Base-by-base conservation (phyloP, 1,284 basidiomycete genomes). In the Moesziomyces parantarcticus region DNA sequence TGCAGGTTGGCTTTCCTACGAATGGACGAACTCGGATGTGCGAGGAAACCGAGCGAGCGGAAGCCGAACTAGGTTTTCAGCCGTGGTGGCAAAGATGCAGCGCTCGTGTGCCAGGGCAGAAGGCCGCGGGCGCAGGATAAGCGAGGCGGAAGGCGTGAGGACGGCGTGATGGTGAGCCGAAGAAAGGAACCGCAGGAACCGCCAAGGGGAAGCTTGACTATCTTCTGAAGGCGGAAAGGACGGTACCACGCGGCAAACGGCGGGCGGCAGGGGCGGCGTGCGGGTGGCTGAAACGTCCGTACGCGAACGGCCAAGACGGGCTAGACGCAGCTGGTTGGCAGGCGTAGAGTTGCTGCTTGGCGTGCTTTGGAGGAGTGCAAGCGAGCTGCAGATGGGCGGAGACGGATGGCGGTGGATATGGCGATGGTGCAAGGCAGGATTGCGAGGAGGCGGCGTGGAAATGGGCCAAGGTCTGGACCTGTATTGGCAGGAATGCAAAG, bases 91-190 rank as follows among this genome's bases (percentile, higher is more conserved):
- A 10, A 13, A 7, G 25, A 49, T 25, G 36, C 20, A 32, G 23
- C 2, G 36, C 42, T 47, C 40, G 58, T 40, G 48, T 51, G 57
- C 53, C 58, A 66, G 56, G 52, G 44, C 50, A 55, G 48, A 55
- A 66, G 9, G 23, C 18, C 1, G 25, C 11, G 32, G 20, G 32
- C 36, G 53, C 50, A 18, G 36, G 46, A 48, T 32, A 32, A 32
- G 29, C 29, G 29, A 32, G 29, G 4, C 29, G 29, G 29, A n/a
- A 40, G 44, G 21, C 47, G 40, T 16, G 46, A 5, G 39, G 44
- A 21, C 42, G 18, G 18, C 16, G 11, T 4, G 36, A 34, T 54
- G 45, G 18, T 41, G 21, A 29, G 13, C 23, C 32, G 10, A 22
- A 21, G 39, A 20, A 18, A 14, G 14, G 36, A 39, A 8, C 36